These are phyloP conservation scores for Russula foetens DNA, from an alignment of 768 basidiomycete species.

Conservation along the genomic window DNA sequence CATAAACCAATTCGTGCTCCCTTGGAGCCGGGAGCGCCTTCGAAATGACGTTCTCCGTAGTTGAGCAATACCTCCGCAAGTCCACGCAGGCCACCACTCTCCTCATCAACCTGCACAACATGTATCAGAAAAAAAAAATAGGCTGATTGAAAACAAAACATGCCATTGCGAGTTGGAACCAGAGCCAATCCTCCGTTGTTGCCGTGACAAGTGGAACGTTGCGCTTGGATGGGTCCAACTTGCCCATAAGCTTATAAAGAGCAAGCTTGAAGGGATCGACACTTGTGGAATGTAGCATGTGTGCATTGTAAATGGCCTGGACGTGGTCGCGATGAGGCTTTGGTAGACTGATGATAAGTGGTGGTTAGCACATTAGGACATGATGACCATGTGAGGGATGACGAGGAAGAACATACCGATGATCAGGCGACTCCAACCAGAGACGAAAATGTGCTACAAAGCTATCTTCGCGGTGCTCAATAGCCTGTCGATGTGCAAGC, in stretches of 20 bases:
- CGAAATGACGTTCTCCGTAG: constrained; percentile 79
- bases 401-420: constrained; percentile 42
- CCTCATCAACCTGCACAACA: constrained; percentile 58
- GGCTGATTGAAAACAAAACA: constrained; percentile 11
- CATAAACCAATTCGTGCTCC: constrained; percentile 58
- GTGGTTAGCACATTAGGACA: no score
- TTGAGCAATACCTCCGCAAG: constrained; percentile 68
- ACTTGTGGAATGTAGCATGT: constrained; percentile 81
- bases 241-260: constrained; percentile 91
- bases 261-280: constrained; percentile 96
- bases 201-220: constrained; percentile 78
- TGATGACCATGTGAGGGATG: not conserved
- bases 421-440: constrained; percentile 75
- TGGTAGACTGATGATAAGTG: constrained; percentile 45
- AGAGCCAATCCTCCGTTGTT: constrained; percentile 97
- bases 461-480: constrained; percentile 70
- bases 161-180: constrained; percentile 91
- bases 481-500: constrained; percentile 54
- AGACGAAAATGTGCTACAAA: constrained; percentile 78
- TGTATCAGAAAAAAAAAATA: not conserved
- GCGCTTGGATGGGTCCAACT: constrained; percentile 74
- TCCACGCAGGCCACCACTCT: constrained; percentile 64
- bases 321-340: constrained; percentile 75
- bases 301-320: constrained; percentile 71
- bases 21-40: constrained; percentile 53